A percentile compares a stretch with the other conserved stretches of the same genome.
These are phyloP conservation scores for Populus tremula DNA, from an alignment of 345 rosid genomes.

Conservation along the genomic window DNA sequence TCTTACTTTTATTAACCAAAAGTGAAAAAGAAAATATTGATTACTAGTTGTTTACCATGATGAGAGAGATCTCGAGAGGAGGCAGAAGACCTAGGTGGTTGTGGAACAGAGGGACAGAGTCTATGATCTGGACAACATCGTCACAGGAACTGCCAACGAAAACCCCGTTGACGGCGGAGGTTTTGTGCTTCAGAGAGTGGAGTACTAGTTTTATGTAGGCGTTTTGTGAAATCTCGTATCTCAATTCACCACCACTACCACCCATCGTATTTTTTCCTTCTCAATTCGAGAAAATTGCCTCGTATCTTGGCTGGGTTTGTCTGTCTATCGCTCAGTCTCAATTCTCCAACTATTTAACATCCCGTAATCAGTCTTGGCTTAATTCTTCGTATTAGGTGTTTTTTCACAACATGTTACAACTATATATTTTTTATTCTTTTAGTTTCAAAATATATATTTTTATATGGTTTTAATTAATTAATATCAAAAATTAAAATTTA, in stretches of 20 bases:
- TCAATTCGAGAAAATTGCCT: background rate
- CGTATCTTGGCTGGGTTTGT: no score
- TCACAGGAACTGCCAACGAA: constrained; percentile 58
- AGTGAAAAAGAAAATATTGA: background rate
- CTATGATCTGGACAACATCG: constrained; percentile 61
- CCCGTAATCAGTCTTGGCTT: no score
- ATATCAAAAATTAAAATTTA: no score
- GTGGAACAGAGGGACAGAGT: constrained; percentile 92
- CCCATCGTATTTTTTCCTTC: background rate
- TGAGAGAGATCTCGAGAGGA: constrained; percentile 89
- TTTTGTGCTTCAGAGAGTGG: constrained; percentile 73
- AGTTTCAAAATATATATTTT: no score
- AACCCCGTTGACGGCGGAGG: constrained; percentile 86
- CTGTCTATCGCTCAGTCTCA: no score
- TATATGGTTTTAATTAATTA: no score
- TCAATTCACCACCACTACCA: constrained; percentile 53
- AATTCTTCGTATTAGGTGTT: no score
- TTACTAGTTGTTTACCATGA: constrained; percentile 46
- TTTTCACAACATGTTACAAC: no score
- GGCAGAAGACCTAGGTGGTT: constrained; percentile 82
- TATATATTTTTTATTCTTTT: no score
- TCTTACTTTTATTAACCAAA: background rate
- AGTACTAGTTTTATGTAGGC: constrained; percentile 87
- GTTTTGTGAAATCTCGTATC: constrained; percentile 73
- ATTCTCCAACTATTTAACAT: no score